Base-by-base conservation (phyloP, 2,329 filamentous ascomycete genomes). In the Onygenales sp. region DNA sequence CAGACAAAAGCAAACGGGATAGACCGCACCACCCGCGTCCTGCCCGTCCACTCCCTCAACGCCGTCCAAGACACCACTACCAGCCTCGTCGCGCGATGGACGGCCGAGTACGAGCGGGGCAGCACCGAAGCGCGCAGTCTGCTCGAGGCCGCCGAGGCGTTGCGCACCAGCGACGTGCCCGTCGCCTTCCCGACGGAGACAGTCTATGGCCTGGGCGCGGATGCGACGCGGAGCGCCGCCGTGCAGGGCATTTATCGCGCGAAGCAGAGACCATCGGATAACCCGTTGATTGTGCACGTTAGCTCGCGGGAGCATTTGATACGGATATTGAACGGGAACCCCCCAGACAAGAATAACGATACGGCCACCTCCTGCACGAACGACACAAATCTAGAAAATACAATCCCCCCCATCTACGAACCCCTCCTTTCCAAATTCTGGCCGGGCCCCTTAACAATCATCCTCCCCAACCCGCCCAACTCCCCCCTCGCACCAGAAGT, bases 181-280 rank as follows among this genome's bases (percentile, higher is more conserved):
- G 89, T 98, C 47, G 93, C 88, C 1, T 98, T 98, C 66, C 93
- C 93, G 0, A 98, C 93, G 0, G 93, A 98, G 72, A 98, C 93
- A 0, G 93, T 98, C 0, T 98, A 98, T 67, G 93, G 93, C 0
- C 79, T 98, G 6, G 93, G 90, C n/a, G 93, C 93, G 11, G 93
- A 97, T 72, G 93, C 93, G 9, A 97, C 91, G 31, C 82, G 89
- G 62, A 89, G 85, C 63, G 77, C 74, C 27, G 87, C 92, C 2
- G 92, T 97, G 6, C 83, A 80, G 64, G 91, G 90, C n/a, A 98
- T 98, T 60, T 98, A 93, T 69, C 78, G 82, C 21, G 90, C 88
- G 51, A 98, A 98, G 72, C 87, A 89, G 53, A 76, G 93, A 52
- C 93, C 93, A 3, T 87, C 86, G 6, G 93, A 98, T 66, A 98